Percentiles rank a stretch among this genome's conserved stretches.
phyloP scores from a whole-genome alignment of 345 rosid genomes.

The Populus alba region DNA sequence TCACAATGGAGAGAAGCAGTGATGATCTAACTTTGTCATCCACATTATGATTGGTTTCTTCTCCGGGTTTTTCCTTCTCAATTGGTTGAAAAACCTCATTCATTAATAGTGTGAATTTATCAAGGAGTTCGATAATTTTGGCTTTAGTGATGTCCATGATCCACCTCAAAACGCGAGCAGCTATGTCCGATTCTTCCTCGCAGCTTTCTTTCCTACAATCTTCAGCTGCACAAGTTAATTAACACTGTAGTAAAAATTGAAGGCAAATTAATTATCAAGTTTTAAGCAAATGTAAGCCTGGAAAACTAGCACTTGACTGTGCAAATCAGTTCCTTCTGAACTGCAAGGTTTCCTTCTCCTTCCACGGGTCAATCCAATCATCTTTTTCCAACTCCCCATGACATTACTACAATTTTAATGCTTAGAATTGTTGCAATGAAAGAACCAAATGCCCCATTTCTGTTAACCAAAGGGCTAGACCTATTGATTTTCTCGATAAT shows the following conservation, averaged over 20 bases:
- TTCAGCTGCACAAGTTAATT: slow-evolving; percentile 21
- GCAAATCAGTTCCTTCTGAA: background rate
- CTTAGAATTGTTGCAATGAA: background rate
- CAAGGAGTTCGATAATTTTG: slow-evolving; percentile 31
- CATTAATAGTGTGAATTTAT: slow-evolving; percentile 31
- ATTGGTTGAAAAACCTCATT: slow-evolving; percentile 24
- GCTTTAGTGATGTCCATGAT: slow-evolving; percentile 33
- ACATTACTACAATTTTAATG: background rate
- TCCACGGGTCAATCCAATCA: background rate
- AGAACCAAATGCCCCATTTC: background rate
- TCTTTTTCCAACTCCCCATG: background rate
- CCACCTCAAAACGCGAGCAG: slow-evolving; percentile 27
- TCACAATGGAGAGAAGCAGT: slow-evolving; percentile 39
- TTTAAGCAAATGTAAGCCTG: background rate
- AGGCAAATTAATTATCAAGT: background rate
- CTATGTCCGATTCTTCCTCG: slow-evolving; percentile 15
- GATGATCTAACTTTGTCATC: slow-evolving; percentile 41
- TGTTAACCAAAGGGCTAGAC: too few species aligned
- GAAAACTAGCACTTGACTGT: background rate
- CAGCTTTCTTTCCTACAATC: background rate
- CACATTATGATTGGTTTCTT: slow-evolving; percentile 15
- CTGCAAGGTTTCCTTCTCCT: background rate
- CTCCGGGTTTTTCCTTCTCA: slow-evolving; percentile 1
- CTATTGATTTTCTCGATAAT: too few species aligned
- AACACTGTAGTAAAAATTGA: background rate